Conservation (phyloP, 345 rosid species). For the Turnera subulata region DNA sequence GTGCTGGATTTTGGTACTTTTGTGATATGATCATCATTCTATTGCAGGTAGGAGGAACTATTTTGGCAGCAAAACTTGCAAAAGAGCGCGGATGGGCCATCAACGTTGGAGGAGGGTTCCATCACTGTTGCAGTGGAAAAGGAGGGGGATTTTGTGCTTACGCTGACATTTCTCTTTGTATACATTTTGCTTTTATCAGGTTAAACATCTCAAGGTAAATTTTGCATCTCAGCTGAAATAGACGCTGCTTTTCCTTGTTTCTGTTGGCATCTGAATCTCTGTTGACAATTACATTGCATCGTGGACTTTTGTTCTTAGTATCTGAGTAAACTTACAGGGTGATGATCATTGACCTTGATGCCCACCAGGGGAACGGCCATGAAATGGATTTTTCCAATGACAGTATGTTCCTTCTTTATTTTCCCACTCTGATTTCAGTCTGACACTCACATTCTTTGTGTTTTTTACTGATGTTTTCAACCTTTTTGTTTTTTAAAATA, state of each 20-base stretch:
- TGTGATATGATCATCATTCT: conserved; percentile 11
- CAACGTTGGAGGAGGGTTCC: conserved; percentile 96
- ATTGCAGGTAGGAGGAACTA: conserved; percentile 85
- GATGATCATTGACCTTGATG: conserved; percentile 97
- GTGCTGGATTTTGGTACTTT: neutral
- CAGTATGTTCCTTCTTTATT: conserved; percentile 57
- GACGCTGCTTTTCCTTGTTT: conserved; percentile 9
- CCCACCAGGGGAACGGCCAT: conserved; percentile 99
- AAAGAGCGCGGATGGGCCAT: conserved; percentile 91
- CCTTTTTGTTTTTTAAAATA: conserved; percentile 7
- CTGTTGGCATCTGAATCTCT: conserved; percentile 3
- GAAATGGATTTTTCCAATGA: conserved; percentile 81
- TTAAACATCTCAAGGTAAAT: conserved; percentile 65
- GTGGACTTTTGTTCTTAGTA: conserved; percentile 10
- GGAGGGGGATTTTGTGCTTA: conserved; percentile 96
- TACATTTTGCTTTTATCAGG: conserved; percentile 67
- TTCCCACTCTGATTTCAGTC: conserved; percentile 6
- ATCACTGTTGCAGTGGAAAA: conserved; percentile 74
- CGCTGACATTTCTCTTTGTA: conserved; percentile 88
- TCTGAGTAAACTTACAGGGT: conserved; percentile 46
- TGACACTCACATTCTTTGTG: conserved; percentile 8
- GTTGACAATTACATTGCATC: neutral
- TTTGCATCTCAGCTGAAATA: conserved; percentile 3
- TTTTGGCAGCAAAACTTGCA: conserved; percentile 86
- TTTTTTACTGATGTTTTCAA: conserved; percentile 13